Percentiles rank a stretch among this genome's conserved stretches.
Evolutionary conservation across 345 rosid genomes (phyloP).

Genomic region (Tarenaya hassleriana): DNA sequence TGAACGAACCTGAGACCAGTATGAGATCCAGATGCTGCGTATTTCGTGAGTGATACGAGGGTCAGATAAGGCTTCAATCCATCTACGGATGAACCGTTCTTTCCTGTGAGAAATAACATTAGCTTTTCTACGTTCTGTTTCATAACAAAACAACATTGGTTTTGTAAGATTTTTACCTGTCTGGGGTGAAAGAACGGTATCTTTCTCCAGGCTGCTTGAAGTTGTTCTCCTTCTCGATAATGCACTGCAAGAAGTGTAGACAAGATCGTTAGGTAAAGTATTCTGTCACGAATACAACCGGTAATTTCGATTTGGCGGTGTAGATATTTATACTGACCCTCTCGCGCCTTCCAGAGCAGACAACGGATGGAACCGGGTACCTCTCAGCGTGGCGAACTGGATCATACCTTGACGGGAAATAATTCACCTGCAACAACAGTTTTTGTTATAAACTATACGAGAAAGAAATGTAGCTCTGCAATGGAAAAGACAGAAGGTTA

Average conservation of each 20-base stretch:
- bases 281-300: neutral
- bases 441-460: neutral
- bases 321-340: slow-evolving; percentile 38
- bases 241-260: slow-evolving; percentile 42
- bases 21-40: slow-evolving; percentile 75
- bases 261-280: neutral
- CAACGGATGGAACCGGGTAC: slow-evolving; percentile 54
- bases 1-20: slow-evolving; percentile 62
- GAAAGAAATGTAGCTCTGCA: no score
- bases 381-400: slow-evolving; percentile 81
- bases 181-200: slow-evolving; percentile 68
- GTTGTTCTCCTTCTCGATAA: slow-evolving; percentile 79
- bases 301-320: neutral
- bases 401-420: slow-evolving; percentile 91
- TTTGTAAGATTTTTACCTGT: slow-evolving; percentile 57
- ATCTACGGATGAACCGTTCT: slow-evolving; percentile 65
- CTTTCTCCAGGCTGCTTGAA: slow-evolving; percentile 92
- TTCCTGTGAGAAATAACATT: slow-evolving; percentile 41
- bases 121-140: no score
- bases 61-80: slow-evolving; percentile 66
- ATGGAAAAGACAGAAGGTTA: slow-evolving; percentile 13
- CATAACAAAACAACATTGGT: no score
- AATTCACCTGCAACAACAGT: slow-evolving; percentile 58
- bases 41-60: slow-evolving; percentile 76
- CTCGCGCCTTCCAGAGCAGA: slow-evolving; percentile 73